These are phyloP conservation scores for Cubamyces lactineus DNA, from an alignment of 768 basidiomycete species.

Conservation along the genomic window DNA sequence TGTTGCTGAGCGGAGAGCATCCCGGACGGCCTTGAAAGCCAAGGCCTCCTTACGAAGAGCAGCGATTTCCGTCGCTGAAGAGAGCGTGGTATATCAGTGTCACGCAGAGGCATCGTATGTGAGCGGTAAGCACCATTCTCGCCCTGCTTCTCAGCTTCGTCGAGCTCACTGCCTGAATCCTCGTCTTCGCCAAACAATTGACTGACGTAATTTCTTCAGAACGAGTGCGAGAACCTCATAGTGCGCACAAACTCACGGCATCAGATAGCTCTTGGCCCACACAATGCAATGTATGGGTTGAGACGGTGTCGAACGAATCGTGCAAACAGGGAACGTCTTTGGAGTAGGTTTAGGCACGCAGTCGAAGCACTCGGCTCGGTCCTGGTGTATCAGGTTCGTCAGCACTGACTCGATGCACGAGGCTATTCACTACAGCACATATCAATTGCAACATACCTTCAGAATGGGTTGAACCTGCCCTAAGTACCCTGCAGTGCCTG, in stretches of 20 bases:
- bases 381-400: slow-evolving; percentile 45
- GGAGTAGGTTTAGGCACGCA: slow-evolving; percentile 93
- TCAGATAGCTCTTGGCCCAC: slow-evolving; percentile 97
- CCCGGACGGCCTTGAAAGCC: slow-evolving; percentile 83
- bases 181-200: slow-evolving; percentile 96
- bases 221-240: neutral
- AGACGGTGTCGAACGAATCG: slow-evolving; percentile 94
- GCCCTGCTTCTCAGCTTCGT: slow-evolving; percentile 89
- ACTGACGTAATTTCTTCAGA: slow-evolving; percentile 41
- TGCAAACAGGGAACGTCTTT: slow-evolving; percentile 96
- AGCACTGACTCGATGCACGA: neutral
- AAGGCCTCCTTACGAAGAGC: slow-evolving; percentile 86
- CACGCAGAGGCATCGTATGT: neutral
- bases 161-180: slow-evolving; percentile 78
- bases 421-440: neutral
- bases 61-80: slow-evolving; percentile 86
- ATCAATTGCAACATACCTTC: slow-evolving; percentile 55
- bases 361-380: slow-evolving; percentile 92
- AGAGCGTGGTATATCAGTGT: slow-evolving; percentile 1
- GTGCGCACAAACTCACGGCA: slow-evolving; percentile 60
- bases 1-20: slow-evolving; percentile 55
- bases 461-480: slow-evolving; percentile 95
- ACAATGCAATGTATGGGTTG: slow-evolving; percentile 99
- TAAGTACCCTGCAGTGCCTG: slow-evolving; percentile 94
- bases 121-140: slow-evolving; percentile 77